Evolutionary conservation across 345 rosid genomes (phyloP), one percentile per base, ranked within the genome.

Genomic region (Psidium friedrichsthalianum): DNA sequence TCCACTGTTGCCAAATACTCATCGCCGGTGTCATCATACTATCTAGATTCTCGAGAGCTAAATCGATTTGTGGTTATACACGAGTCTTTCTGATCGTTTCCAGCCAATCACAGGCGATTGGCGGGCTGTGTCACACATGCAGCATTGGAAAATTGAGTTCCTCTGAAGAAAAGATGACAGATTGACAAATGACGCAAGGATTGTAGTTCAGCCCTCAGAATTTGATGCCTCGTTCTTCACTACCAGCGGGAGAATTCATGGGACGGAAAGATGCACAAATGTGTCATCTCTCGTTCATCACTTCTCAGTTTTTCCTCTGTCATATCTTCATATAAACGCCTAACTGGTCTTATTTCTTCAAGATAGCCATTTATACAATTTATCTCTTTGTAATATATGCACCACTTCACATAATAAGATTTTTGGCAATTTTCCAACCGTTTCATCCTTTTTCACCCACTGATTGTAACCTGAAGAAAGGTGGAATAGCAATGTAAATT

Each of bases 211-310:
- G 96, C 54, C 95, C 95, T 78, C 96, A 88, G 89, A 96, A 94
- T 90, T 86, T 96, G 82, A 95, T 97, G 98, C 98, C 99, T 25
- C 87, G 57, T 74, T 93, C 95, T 83, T 57, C 92, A 83, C 92
- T 91, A 88, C 98, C 96, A 32, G 97, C 94, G 27, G 89, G 90
- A 86, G 95, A 94, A 51, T 94, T 96, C 86, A n/a, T 89, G n/a
- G 91, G 92, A 80, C 94, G 96, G 90, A 87, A 90, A 84, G 90
- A 89, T 84, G 92, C 98, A 74, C 83, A 96, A 25, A 88, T 92
- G 90, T 95, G 93, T 94, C 89, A 78, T 53, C 76, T 32, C 12
- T 64, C 6, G 12, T 32, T 64, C 9, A 16, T 32, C 76, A 16
- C 44, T 32, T 16, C 76, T 32, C 76, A 16, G 12, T 64, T 64